A percentile compares a stretch with the other conserved stretches of the same genome.
phyloP scores from a whole-genome alignment of 2,329 filamentous ascomycete genomes.

The Calonectria fujianensis region DNA sequence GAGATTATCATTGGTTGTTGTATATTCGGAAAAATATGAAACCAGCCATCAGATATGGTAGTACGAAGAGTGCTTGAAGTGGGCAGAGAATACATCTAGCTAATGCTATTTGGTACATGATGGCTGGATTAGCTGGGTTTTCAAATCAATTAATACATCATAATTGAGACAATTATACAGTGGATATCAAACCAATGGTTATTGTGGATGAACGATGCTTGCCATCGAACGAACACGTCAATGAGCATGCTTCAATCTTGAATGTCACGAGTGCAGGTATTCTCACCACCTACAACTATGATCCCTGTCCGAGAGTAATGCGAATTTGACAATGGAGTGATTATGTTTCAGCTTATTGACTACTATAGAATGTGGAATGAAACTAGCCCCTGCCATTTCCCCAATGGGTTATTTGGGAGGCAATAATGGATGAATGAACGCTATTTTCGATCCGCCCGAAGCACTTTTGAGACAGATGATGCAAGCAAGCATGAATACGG shows the following conservation, averaged over 20 bases:
- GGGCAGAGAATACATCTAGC: background rate
- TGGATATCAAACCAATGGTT: background rate
- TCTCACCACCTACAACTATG: background rate
- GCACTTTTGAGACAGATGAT: background rate
- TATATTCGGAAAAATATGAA: background rate
- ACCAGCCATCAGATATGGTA: background rate
- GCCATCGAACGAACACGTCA: background rate
- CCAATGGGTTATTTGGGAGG: background rate
- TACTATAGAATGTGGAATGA: background rate
- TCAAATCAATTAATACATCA: background rate
- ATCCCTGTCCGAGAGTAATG: background rate
- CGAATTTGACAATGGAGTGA: background rate
- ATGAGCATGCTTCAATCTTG: background rate
- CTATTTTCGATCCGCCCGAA: background rate
- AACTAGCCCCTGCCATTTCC: background rate
- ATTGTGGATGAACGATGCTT: background rate
- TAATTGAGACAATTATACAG: background rate
- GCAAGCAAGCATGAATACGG: background rate
- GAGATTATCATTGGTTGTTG: background rate
- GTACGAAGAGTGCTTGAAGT: background rate
- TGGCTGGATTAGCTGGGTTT: background rate
- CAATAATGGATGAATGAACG: background rate
- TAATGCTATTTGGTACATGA: background rate
- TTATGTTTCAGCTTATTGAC: background rate
- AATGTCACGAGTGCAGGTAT: no score